Conservation (phyloP, 768 basidiomycete species). For the Cyathus striatus region DNA sequence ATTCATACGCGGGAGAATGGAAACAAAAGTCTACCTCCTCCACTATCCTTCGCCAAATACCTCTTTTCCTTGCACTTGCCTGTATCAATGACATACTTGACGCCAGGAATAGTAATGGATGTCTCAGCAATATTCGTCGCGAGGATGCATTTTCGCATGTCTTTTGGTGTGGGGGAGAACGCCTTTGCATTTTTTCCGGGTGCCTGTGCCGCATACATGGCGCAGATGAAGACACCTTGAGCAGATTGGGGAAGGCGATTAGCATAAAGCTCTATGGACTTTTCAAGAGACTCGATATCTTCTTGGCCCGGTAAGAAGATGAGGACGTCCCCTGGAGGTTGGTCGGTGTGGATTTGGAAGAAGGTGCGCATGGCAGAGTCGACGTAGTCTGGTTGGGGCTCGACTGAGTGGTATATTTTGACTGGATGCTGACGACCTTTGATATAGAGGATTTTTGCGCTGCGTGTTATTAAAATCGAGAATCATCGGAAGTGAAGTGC, state of each 20-base stretch:
- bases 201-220: constrained; percentile 86
- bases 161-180: constrained; percentile 60
- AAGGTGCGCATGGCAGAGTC: constrained; percentile 90
- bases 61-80: constrained; percentile 96
- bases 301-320: constrained; percentile 98
- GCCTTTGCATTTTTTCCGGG: constrained; percentile 73
- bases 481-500: neutral
- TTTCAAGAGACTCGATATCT: constrained; percentile 87
- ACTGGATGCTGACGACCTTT: constrained; percentile 94
- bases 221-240: constrained; percentile 62
- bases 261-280: constrained; percentile 65
- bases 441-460: constrained; percentile 85
- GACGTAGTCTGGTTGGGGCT: constrained; percentile 76
- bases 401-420: constrained; percentile 70
- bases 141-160: constrained; percentile 85
- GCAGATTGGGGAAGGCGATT: constrained; percentile 59
- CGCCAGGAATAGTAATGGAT: constrained; percentile 93
- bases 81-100: constrained; percentile 93
- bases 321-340: constrained; percentile 81
- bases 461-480: constrained; percentile 20
- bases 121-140: constrained; percentile 99
- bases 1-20: neutral
- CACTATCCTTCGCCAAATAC: constrained; percentile 63
- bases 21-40: constrained; percentile 46
- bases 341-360: constrained; percentile 86